Evolutionary conservation across 495 filamentous ascomycete genomes (phyloP), one percentile per base, ranked within the genome.

Genomic region (Trichoderma asperelloides): DNA sequence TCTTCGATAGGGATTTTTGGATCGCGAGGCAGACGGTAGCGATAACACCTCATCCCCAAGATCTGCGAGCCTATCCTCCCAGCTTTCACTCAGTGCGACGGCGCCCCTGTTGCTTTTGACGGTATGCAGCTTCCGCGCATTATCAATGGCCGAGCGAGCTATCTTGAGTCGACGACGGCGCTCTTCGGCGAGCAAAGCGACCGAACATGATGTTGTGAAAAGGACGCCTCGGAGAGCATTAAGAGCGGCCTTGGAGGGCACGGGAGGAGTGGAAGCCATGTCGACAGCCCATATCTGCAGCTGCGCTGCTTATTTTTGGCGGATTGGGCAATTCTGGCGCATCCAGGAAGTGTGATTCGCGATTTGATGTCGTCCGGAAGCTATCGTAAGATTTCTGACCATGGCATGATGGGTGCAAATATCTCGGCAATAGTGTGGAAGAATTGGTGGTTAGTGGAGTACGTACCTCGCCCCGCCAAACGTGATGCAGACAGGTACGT

Each of bases 221-320:
- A 79, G 78, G 63, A 86, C 75, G 62, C 80, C 78, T 57, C 81
- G 81, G 47, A 86, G 78, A 62, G 81, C 78, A 68, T 80, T 79
- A 65, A 85, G 71, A 68, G 80, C 83, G 64, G 79, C 80, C 75
- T 83, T 84, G 66, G 83, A 85, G 43, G 82, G 81, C 57, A 84
- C 78, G 68, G 80, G 79, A 45, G 23, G 33, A n/a, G 64, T 41
- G 82, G 77, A 55, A 77, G 76, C 62, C 74, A 70, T 33, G 40
- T 65, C 28, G 67, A 68, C 47, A 47, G 41, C 27, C 64, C 40
- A 65, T 49, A 28, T n/a, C 64, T 49, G 33, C 33, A 25, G n/a
- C n/a, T 40, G 55, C 4, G 23, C 8, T 60, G 13, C 12, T 15
- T 5, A 25, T 23, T 2, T 28, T 16, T 25, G 13, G 55, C 25